Evolutionary conservation across 2,329 filamentous ascomycete genomes (phyloP), one percentile per base, ranked within the genome.

Genomic region (Scedosporium boydii): DNA sequence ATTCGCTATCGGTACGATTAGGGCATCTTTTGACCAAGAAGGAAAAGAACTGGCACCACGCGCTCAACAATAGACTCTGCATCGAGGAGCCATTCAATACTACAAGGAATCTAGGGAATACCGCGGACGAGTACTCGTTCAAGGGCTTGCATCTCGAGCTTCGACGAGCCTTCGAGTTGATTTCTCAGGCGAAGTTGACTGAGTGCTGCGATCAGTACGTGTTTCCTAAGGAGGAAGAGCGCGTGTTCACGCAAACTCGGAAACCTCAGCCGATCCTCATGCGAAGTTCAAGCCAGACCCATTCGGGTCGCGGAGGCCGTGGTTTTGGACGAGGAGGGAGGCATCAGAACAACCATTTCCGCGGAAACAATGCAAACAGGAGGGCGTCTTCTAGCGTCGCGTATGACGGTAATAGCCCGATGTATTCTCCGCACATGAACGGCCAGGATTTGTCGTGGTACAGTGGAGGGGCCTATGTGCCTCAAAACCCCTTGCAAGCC

Each of bases 21-120:
- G 95, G 93, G 10, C 88, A 84, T 68, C 76, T 93, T 62, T 77
- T 96, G 62, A 87, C 87, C 7, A 93, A 96, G 73, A 82, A 85
- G 65, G 91, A 91, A 63, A 98, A 98, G 78, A 87, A 87, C 27
- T 98, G 95, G 95, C 86, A 93, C 70, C 81, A 89, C 59, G 81
- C 84, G 42, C 78, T 88, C 63, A 92, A 93, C 70, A 95, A 96
- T 69, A 86, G 89, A 65, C 82, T 99, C 38, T 97, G 93, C 72
- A 91, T 99, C 10, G 95, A 99, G 72, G 95, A 99, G 73, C 95
- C 95, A 0, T 99, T 99, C 80, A 99, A 96, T 69, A 88, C 83
- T 3, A 82, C 83, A 42, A 86, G 95, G 51, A 99, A 99, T 72
- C 80, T 99, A 56, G 95, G 93, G 51, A 99, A 99, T 69, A 98